phyloP scores from a whole-genome alignment of 495 filamentous ascomycete genomes.

The Parathielavia hyrcaniae region DNA sequence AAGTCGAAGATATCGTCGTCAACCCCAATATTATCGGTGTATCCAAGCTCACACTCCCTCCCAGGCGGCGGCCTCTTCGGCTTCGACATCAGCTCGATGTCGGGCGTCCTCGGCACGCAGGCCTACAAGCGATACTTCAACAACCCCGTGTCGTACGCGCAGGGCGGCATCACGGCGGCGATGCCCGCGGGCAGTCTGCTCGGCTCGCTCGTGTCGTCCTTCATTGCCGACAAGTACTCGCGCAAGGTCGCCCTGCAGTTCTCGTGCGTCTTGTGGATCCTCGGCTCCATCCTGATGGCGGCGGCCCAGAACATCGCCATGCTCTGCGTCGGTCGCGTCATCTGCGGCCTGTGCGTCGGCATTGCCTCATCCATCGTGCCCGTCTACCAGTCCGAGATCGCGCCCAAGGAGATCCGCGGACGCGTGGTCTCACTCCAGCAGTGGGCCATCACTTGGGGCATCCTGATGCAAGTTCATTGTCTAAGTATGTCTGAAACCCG shows the following conservation, averaged over 20 bases:
- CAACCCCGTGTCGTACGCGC: slow-evolving; percentile 48
- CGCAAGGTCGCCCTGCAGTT: slow-evolving; percentile 66
- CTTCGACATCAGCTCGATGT: slow-evolving; percentile 69
- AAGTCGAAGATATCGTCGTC: no score
- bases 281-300: slow-evolving; percentile 58
- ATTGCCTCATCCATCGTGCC: slow-evolving; percentile 70
- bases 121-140: slow-evolving; percentile 59
- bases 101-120: slow-evolving; percentile 56
- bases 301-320: slow-evolving; percentile 55
- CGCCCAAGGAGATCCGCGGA: slow-evolving; percentile 72
- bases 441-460: slow-evolving; percentile 74
- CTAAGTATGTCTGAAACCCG: slow-evolving; percentile 11
- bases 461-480: slow-evolving; percentile 34
- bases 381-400: slow-evolving; percentile 73
- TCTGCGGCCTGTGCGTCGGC: slow-evolving; percentile 68
- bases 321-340: slow-evolving; percentile 62
- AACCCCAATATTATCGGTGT: neutral
- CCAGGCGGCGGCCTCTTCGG: slow-evolving; percentile 62
- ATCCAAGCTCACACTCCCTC: neutral
- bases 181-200: slow-evolving; percentile 74
- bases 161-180: slow-evolving; percentile 60
- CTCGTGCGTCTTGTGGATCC: slow-evolving; percentile 62
- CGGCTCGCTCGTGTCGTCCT: slow-evolving; percentile 59
- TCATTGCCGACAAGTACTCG: slow-evolving; percentile 60
- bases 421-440: slow-evolving; percentile 62